Percentiles rank a stretch among this genome's conserved stretches.
phyloP scores from a whole-genome alignment of 371 early-diverging fungal species.

The Rhizopus delemar region DNA sequence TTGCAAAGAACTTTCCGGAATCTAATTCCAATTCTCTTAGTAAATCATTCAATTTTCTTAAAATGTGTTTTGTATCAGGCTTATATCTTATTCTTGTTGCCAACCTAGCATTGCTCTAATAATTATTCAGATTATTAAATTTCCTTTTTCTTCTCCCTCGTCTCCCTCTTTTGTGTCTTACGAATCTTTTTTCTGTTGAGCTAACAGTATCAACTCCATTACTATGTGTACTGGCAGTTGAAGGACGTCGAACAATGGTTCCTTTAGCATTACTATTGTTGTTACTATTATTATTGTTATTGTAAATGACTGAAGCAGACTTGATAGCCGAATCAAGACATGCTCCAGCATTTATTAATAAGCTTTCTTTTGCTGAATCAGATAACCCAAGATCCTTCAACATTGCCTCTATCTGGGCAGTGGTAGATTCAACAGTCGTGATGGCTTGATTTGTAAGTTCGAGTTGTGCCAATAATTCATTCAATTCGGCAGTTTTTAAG shows the following conservation, averaged over 20 bases:
- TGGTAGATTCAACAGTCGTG: constrained; percentile 44
- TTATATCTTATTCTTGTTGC: constrained; percentile 44
- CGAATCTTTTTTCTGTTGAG: constrained; percentile 16
- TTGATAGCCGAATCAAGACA: constrained; percentile 52
- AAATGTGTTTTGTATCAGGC: constrained; percentile 50
- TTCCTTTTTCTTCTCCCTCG: neutral
- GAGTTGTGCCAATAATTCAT: constrained; percentile 50
- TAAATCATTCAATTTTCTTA: constrained; percentile 46
- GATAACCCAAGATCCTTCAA: constrained; percentile 46
- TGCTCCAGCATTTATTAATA: constrained; percentile 46
- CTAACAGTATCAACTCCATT: constrained; percentile 6
- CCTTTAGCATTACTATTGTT: neutral
- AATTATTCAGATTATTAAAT: neutral
- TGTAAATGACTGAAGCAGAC: constrained; percentile 43
- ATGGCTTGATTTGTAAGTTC: constrained; percentile 52
- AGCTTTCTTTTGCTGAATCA: constrained; percentile 24
- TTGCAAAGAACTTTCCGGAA: constrained; percentile 47
- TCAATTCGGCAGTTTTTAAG: constrained; percentile 52
- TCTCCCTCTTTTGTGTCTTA: constrained; percentile 3
- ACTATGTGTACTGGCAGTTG: constrained; percentile 32
- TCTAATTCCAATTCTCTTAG: constrained; percentile 45
- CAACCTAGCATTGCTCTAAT: constrained; percentile 25
- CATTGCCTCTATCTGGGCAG: constrained; percentile 48
- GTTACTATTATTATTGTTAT: constrained; percentile 19
- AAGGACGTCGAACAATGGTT: constrained; percentile 20